Percentiles rank a stretch among this genome's conserved stretches.
phyloP scores from a whole-genome alignment of 164 flowering plant species.

The grape (Vitis vinifera) region ASM3070453v1 NC_081806.1:2562501-2563000 shows the following conservation, averaged over 20 bases:
- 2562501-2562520: slow-evolving; percentile 7
- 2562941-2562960: slow-evolving; percentile 21
- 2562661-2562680: slow-evolving; percentile 29
- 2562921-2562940: slow-evolving; percentile 4
- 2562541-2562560: slow-evolving; percentile 1
- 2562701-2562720: slow-evolving; percentile 19
- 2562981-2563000: slow-evolving; percentile 29
- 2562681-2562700: slow-evolving; percentile 35
- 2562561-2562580: slow-evolving; percentile 7
- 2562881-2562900: background rate
- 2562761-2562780: background rate
- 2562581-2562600: slow-evolving; percentile 5
- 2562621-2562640: slow-evolving; percentile 14
- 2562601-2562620: slow-evolving; percentile 10
- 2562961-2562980: slow-evolving; percentile 31
- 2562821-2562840: slow-evolving; percentile 12
- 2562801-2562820: slow-evolving; percentile 17
- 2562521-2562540: slow-evolving; percentile 13
- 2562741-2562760: background rate
- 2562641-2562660: slow-evolving; percentile 37
- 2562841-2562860: slow-evolving; percentile 18
- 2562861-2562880: slow-evolving; percentile 16
- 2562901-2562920: background rate
- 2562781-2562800: slow-evolving; percentile 1
- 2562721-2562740: slow-evolving; percentile 7